phyloP scores from a whole-genome alignment of 176 grass and related monocot species.

The Alopecurus myosuroides region DNA sequence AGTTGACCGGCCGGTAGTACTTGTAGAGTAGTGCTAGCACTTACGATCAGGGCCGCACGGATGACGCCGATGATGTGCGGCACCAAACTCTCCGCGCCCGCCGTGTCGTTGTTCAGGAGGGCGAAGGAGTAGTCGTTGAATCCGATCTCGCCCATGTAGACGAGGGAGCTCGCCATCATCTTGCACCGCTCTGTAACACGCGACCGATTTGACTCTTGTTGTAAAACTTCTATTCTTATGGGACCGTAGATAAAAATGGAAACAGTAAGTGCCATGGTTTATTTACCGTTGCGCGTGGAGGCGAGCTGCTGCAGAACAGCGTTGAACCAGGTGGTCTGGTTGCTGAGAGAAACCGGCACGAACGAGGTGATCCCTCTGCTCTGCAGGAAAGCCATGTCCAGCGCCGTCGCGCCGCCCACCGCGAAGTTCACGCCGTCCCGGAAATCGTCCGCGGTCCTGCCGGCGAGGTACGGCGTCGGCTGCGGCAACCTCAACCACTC shows the following conservation, averaged over 20 bases:
- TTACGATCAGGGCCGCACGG: not conserved
- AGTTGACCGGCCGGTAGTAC: not conserved
- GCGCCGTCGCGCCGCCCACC: constrained; percentile 47
- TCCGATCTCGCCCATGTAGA: constrained; percentile 63
- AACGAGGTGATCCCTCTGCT: constrained; percentile 20
- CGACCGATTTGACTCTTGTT: not conserved
- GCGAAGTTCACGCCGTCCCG: constrained; percentile 49
- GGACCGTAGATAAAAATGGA: not conserved
- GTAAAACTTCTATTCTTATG: not conserved
- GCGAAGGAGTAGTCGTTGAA: constrained; percentile 66
- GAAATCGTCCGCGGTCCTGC: constrained; percentile 30
- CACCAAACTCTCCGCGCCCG: constrained; percentile 29
- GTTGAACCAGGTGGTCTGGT: constrained; percentile 45
- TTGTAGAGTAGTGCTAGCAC: no score
- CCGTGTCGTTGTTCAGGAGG: constrained; percentile 27
- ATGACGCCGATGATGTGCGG: constrained; percentile 40
- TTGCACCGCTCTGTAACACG: not conserved
- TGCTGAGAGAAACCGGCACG: constrained; percentile 34
- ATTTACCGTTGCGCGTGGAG: not conserved
- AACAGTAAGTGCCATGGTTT: no score
- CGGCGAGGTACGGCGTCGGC: constrained; percentile 42
- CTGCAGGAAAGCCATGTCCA: constrained; percentile 26
- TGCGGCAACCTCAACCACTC: constrained; percentile 30
- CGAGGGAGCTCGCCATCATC: constrained; percentile 10
- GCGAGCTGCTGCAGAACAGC: constrained; percentile 25